Base-by-base conservation (phyloP, 768 basidiomycete species). In the Boletellus sp. region DNA sequence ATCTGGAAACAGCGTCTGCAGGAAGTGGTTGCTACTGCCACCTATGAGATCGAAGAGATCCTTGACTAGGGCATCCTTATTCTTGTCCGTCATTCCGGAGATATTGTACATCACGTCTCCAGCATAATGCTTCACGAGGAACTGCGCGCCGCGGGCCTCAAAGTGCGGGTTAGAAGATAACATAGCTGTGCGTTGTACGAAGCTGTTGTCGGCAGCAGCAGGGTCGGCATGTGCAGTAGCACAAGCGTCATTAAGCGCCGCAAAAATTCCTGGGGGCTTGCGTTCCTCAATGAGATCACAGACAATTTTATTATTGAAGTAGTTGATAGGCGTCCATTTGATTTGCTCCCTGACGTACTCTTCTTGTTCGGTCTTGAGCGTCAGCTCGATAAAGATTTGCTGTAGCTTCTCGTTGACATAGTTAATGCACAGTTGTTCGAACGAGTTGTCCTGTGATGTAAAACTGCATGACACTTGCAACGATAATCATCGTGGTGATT, bases 381-480 rank as follows among this genome's bases (percentile, higher is more conserved):
- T 99, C 43, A 99, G 78, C 69, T 99, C 94, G 62, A 99, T 99
- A 73, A 99, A 99, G 63, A 98, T 99, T 66, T 95, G 95, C 61
- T 99, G 95, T 22, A 99, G 79, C 72, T 99, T 99, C 72, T 99
- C 96, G 77, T 99, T 99, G 74, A 98, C 96, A 62, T 99, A 99
- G 75, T 99, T 99, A 78, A 99, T 99, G 74, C 96, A 99, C 17
- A 99, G 83, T 70, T 99, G 94, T 65, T 94, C 93, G 63, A 94
- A 94, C 5, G 91, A 93, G 69, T 95, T 95, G 68, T 94, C 90
- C 87, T 94, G 58, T 19, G 26, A 59, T 45, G 40, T 16, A 16
- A 47, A 45, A 9, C 23, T 8, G 32, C 52, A 19, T 10, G 23
- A 32, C 43, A 45, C 48, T 51, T 53, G 37, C 33, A 19, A 58